phyloP scores from a whole-genome alignment of 2,329 filamentous ascomycete species.

The Cercospora citrullina region DNA sequence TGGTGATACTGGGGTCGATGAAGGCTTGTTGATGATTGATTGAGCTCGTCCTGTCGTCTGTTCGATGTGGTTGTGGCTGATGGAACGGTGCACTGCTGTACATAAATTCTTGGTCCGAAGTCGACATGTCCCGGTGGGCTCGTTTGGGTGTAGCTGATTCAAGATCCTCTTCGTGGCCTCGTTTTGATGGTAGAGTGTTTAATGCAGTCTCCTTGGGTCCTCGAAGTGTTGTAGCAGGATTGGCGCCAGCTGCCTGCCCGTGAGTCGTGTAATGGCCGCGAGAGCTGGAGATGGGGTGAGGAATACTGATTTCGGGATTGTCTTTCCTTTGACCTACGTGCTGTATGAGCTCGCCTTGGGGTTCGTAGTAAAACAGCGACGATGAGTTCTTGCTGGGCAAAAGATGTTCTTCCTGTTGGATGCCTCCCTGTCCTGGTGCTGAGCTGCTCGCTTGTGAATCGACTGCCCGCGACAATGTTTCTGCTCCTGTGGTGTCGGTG shows the following conservation, averaged over 20 bases:
- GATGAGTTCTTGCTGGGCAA: constrained; percentile 10
- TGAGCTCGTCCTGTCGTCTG: background rate
- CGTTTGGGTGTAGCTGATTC: background rate
- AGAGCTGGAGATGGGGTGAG: background rate
- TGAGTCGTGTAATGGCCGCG: background rate
- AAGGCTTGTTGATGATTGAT: constrained; percentile 12
- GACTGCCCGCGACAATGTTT: background rate
- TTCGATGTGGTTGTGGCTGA: background rate
- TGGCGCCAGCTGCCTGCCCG: background rate
- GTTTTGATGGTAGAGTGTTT: background rate
- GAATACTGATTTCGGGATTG: background rate
- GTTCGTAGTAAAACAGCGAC: constrained; percentile 42
- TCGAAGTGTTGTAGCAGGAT: background rate
- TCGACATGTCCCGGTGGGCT: background rate
- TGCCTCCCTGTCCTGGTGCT: background rate
- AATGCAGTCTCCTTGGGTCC: background rate
- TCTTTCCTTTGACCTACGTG: constrained; percentile 36
- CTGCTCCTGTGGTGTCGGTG: background rate
- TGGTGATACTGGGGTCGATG: constrained; percentile 24
- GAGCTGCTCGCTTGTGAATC: background rate
- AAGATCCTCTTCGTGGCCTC: background rate
- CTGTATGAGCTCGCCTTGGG: constrained; percentile 48
- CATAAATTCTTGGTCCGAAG: background rate
- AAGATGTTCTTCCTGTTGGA: constrained; percentile 28
- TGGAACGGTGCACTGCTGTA: background rate